A percentile compares a stretch with the other conserved stretches of the same genome.
Conservation (phyloP, 2,329 filamentous ascomycete genomes). For the Madurella fahalii region DNA sequence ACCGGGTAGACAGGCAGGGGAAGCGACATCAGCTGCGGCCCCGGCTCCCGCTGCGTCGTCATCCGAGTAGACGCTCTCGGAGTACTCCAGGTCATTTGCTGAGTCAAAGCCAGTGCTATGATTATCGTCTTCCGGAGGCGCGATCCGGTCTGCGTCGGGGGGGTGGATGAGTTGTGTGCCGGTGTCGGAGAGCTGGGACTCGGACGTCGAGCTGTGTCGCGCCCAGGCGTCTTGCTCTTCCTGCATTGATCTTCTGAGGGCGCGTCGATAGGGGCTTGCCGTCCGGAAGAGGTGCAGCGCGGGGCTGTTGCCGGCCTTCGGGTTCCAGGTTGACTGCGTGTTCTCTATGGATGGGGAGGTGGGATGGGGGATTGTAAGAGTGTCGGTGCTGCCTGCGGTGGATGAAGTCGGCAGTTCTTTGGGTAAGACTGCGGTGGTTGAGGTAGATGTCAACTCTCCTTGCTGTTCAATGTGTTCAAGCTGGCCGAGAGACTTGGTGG, state of each 20-base stretch:
- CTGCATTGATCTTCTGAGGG: slow-evolving; percentile 45
- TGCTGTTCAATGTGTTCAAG: background rate
- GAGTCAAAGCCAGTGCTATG: no score
- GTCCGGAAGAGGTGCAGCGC: slow-evolving; percentile 50
- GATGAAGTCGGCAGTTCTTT: no score
- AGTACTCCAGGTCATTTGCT: slow-evolving; percentile 37
- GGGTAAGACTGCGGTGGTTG: background rate
- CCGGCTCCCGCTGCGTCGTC: slow-evolving; percentile 15
- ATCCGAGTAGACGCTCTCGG: slow-evolving; percentile 49
- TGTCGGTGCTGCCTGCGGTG: background rate
- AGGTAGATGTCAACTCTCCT: background rate
- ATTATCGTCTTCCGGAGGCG: slow-evolving; percentile 6
- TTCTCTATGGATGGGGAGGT: background rate
- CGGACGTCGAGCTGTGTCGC: slow-evolving; percentile 1
- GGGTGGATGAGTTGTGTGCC: slow-evolving; percentile 13
- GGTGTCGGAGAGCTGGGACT: slow-evolving; percentile 10
- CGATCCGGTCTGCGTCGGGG: background rate
- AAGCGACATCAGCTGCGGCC: no score
- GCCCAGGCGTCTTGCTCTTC: slow-evolving; percentile 28
- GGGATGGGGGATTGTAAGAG: background rate
- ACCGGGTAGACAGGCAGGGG: no score
- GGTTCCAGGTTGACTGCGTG: slow-evolving; percentile 34
- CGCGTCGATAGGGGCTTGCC: slow-evolving; percentile 52
- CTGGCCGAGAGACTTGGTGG: background rate
- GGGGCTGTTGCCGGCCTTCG: slow-evolving; percentile 51